Evolutionary conservation across 1,139 yeast species (phyloP), one percentile per base, ranked within the genome.

Genomic region (Nadsonia starkeyi-henricii): DNA sequence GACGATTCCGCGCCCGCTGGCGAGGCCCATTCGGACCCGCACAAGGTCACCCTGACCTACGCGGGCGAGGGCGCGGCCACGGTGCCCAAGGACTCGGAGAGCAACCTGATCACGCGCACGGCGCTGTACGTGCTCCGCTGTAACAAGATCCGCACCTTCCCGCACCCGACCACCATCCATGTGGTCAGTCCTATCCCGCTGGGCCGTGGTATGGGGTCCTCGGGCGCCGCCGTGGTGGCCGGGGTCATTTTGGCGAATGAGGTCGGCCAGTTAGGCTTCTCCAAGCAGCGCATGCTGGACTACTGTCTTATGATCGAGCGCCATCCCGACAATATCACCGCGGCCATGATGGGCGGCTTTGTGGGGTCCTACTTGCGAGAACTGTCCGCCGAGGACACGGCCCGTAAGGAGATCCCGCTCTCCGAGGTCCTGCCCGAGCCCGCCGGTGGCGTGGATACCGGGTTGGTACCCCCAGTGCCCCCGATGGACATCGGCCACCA

Each of bases 281-380:
- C 81, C 49, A 89, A 84, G 64, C 80, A 77, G 57, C 74, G 98
- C 58, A 75, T 91, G 79, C 73, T 91, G 60, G 98, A 91, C 67
- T 91, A 85, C 70, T 86, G 96, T 64, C 74, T 91, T 57, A 85
- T 91, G 89, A 89, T 91, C 58, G 98, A 91, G 69, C 79, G 97
- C 62, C 98, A 91, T 61, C 98, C 98, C 36, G 98, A 91, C 66
- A 91, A 91, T 65, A 89, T 91, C 60, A 89, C 96, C 20, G 98
- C 98, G 37, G 96, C 98, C 44, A 86, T 91, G 96, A 81, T 89
- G 78, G 98, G 98, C 51, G 97, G 98, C 3, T 91, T 91, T 65
- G 95, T 89, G 41, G 98, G 98, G 39, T 85, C 96, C 1, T 91
- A 85, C 66, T 74, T 91, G 62, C 78, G 94, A 58, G 95, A 85